Base-by-base conservation (phyloP, 257 asterid genomes). In the Anisodus tanguticus region DNA sequence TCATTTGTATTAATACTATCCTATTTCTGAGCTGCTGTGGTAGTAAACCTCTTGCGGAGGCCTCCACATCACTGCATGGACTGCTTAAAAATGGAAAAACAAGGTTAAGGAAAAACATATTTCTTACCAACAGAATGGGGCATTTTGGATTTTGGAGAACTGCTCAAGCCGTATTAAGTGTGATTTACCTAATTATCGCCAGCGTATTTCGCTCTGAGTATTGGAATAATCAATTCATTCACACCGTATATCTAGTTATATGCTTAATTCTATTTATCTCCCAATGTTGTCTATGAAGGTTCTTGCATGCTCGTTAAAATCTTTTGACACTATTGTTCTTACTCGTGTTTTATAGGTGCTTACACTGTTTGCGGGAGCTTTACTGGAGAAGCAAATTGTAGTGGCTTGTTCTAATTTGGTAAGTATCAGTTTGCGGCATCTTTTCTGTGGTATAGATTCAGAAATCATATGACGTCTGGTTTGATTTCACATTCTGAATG, bases 381-480 rank as follows among this genome's bases (percentile, higher is more conserved):
- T 97, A 41, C 90, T 97, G 92, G 99, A 97, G 92, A 95, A 95
- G 86, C 99, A 95, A 84, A 91, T 97, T 85, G 92, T 93, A 49
- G 85, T 95, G 39, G 88, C 93, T 83, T 93, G 98, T 91, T 93
- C 98, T 72, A 97, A 97, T 90, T 86, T 95, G 97, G 99, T 97
- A 88, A 15, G 93, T 88, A 58, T 83, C 84, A 62, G 79, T 39
- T 62, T 68, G 16, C 8, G 8, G 11, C 66, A 53, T 49, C 74
- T 82, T 81, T 45, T 76, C 47, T 76, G 62, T 39, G 2, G 15
- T 53, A 31, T 53, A 71, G 49, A 31, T 77, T 77, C 62, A 13
- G 82, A 8, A 31, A 77, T 70, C 83, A 81, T 35, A 81, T 76
- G 85, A 39, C 35, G 67, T 58, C 69, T 85, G 59, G 49, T 37